Conservation (phyloP, 1,284 basidiomycete genomes). For the Melampsora americana region DNA sequence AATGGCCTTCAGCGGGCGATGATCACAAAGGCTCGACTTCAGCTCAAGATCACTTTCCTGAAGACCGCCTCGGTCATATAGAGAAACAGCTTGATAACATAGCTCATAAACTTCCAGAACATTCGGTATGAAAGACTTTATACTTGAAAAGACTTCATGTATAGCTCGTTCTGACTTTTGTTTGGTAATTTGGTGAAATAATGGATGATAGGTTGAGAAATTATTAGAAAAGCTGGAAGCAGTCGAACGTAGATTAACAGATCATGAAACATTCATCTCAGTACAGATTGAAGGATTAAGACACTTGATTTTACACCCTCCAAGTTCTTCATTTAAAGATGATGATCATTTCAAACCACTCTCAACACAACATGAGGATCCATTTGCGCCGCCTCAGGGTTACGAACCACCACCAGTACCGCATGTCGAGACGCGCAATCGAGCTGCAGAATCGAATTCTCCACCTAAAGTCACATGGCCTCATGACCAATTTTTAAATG, state of each 20-base stretch:
- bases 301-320: constrained; percentile 25
- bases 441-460: constrained; percentile 1
- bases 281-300: constrained; percentile 39
- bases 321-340: background rate
- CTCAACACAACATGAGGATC: constrained; percentile 27
- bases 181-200: too few species aligned
- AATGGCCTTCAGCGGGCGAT: background rate
- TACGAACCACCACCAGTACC: constrained; percentile 4
- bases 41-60: background rate
- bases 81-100: constrained; percentile 28
- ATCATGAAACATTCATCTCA: constrained; percentile 36
- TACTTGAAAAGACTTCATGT: too few species aligned
- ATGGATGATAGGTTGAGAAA: background rate
- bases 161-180: too few species aligned
- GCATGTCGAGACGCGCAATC: background rate
- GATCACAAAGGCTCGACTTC: background rate
- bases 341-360: constrained; percentile 40
- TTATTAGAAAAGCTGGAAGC: constrained; percentile 28
- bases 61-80: constrained; percentile 3
- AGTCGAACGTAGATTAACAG: constrained; percentile 23
- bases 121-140: too few species aligned
- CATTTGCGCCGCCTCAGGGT: background rate
- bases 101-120: constrained; percentile 9
- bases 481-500: background rate
- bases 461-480: background rate